A percentile compares a stretch with the other conserved stretches of the same genome.
These are phyloP conservation scores for Macadamia integrifolia DNA, from an alignment of 164 flowering plant species.

Conservation along the genomic window DNA sequence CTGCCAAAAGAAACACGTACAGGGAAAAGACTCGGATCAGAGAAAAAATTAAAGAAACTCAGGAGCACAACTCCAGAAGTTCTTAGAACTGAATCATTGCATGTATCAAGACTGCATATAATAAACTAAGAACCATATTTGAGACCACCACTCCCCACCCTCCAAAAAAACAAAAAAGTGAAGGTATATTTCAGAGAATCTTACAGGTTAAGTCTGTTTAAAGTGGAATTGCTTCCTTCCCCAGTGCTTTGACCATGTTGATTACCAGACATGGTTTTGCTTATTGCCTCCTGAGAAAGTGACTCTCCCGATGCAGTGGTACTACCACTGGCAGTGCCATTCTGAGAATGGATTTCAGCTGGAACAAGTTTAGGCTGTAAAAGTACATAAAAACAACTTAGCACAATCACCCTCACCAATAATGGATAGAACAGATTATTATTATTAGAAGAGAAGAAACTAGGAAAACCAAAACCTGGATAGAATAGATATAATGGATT, in stretches of 20 bases:
- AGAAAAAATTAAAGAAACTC: background rate
- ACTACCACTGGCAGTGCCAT: background rate
- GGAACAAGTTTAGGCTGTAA: conserved; percentile 24
- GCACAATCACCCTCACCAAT: background rate
- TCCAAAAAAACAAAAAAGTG: too few species aligned
- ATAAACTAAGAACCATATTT: background rate
- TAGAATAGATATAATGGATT: too few species aligned
- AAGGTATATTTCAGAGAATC: conserved; percentile 6
- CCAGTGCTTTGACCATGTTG: conserved; percentile 9
- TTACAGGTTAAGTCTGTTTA: conserved; percentile 57
- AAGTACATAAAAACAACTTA: background rate
- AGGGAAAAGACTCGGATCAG: background rate
- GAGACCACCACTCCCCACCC: background rate
- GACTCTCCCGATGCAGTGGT: conserved; percentile 1
- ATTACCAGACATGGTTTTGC: conserved; percentile 13
- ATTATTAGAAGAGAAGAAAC: too few species aligned
- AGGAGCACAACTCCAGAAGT: background rate
- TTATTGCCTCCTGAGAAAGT: conserved; percentile 11
- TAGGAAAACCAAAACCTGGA: too few species aligned
- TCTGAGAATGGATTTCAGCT: conserved; percentile 8
- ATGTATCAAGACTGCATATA: background rate
- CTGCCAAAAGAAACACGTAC: conserved; percentile 26
- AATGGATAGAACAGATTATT: too few species aligned
- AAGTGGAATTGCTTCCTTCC: conserved; percentile 32
- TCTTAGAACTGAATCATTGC: background rate